These are phyloP conservation scores for Pichia sp. DNA, from an alignment of 1,139 yeast genomes.

Conservation along the genomic window DNA sequence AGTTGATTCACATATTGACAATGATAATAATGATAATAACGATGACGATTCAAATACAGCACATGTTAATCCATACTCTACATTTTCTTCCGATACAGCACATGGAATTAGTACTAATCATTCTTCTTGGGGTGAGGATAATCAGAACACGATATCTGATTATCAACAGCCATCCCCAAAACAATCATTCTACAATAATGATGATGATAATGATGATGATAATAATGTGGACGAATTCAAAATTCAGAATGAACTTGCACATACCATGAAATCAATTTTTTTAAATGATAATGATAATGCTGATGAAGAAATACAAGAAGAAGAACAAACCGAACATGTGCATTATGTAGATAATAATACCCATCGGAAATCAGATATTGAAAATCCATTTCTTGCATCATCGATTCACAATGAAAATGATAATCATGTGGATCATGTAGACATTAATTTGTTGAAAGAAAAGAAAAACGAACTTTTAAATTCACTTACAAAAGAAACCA, in stretches of 20 bases:
- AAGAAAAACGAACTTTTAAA: constrained; percentile 29
- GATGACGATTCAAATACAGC: constrained; percentile 4
- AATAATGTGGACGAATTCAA: constrained; percentile 16
- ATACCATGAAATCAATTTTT: constrained; percentile 25
- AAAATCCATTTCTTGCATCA: constrained; percentile 22
- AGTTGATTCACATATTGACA: too few relatives aligned
- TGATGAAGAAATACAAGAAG: constrained; percentile 1
- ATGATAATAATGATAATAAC: too few relatives aligned
- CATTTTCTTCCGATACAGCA: constrained; percentile 5
- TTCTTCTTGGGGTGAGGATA: constrained; percentile 1
- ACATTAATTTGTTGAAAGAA: constrained; percentile 24
- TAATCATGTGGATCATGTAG: background rate
- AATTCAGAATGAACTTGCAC: constrained; percentile 26
- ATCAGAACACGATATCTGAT: background rate
- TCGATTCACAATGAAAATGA: background rate
- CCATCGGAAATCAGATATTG: constrained; percentile 12
- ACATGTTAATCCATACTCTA: constrained; percentile 21
- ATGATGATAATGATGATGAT: constrained; percentile 3
- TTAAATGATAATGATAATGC: constrained; percentile 9
- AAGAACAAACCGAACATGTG: constrained; percentile 5
- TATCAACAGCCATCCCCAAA: too few relatives aligned
- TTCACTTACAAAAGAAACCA: constrained; percentile 24
- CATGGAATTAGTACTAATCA: background rate
- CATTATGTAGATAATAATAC: constrained; percentile 11
- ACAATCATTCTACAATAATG: too few relatives aligned